Conservation (phyloP, 1,139 yeast genomes). For the Hanseniaspora gamundiae region DNA sequence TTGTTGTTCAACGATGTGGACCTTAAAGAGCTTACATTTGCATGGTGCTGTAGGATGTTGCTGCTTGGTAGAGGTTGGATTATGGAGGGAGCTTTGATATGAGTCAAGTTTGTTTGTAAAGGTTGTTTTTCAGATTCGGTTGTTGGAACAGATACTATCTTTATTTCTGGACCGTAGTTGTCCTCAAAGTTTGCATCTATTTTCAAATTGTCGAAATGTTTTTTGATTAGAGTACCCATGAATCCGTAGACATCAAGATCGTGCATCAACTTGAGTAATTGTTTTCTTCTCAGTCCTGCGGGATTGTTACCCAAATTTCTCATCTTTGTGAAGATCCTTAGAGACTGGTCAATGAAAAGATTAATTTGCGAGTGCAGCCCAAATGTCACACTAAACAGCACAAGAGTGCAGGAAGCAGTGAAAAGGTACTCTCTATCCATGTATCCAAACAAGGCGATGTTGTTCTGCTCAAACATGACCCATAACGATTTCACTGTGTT, state of each 20-base stretch:
- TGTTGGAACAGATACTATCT: neutral
- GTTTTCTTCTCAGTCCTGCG: slow-evolving; percentile 64
- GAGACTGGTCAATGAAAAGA: slow-evolving; percentile 63
- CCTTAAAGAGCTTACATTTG: neutral
- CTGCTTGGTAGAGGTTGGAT: neutral
- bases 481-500: slow-evolving; percentile 65
- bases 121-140: no score
- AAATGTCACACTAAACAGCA: slow-evolving; percentile 67
- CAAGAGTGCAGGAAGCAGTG: slow-evolving; percentile 68
- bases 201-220: slow-evolving; percentile 41
- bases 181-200: slow-evolving; percentile 11
- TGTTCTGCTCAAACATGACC: slow-evolving; percentile 60
- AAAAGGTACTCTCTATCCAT: slow-evolving; percentile 81
- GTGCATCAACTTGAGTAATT: slow-evolving; percentile 49
- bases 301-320: slow-evolving; percentile 67
- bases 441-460: slow-evolving; percentile 78
- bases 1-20: neutral
- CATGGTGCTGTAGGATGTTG: neutral
- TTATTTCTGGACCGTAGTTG: neutral
- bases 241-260: slow-evolving; percentile 59
- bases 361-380: slow-evolving; percentile 72
- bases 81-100: neutral
- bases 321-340: slow-evolving; percentile 61
- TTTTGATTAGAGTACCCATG: slow-evolving; percentile 42
- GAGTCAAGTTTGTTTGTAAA: neutral